Percentiles rank a stretch among this genome's conserved stretches.
Evolutionary conservation across 208 protist species (phyloP).

Genomic region (Acanthamoeba divionensis): DNA sequence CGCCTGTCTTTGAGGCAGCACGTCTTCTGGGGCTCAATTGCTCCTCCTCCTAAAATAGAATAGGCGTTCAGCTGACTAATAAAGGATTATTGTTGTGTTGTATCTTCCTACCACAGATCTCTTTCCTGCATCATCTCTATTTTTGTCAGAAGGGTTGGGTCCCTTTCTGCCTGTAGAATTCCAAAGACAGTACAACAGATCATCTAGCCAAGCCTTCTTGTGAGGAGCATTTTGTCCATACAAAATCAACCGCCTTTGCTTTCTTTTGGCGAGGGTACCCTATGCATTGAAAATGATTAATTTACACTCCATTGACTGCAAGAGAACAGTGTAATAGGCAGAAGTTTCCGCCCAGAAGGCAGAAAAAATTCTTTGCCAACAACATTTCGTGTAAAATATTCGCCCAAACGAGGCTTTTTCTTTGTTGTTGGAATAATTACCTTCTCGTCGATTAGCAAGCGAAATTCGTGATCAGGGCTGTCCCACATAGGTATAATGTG

Average conservation of each 20-base stretch:
- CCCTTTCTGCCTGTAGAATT: neutral
- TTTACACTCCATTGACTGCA: no score
- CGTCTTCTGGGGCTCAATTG: neutral
- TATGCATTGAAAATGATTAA: no score
- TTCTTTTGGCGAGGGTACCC: neutral
- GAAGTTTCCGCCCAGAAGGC: no score
- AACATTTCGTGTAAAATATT: no score
- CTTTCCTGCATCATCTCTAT: neutral
- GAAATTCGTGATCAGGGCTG: neutral
- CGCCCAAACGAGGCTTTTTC: no score
- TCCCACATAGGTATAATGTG: neutral
- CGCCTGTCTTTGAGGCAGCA: neutral
- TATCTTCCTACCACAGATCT: neutral
- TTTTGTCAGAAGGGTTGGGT: neutral
- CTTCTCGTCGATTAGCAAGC: conserved; percentile 20
- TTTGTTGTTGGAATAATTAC: no score
- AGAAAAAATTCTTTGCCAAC: no score
- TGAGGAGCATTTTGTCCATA: neutral
- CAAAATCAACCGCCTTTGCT: neutral
- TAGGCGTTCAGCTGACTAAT: neutral
- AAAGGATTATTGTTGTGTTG: neutral
- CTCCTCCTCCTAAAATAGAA: neutral
- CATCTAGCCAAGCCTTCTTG: neutral
- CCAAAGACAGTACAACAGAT: neutral
- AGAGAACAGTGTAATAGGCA: no score